Conservation (phyloP, 768 basidiomycete species). For the Phallus indusiatus region DNA sequence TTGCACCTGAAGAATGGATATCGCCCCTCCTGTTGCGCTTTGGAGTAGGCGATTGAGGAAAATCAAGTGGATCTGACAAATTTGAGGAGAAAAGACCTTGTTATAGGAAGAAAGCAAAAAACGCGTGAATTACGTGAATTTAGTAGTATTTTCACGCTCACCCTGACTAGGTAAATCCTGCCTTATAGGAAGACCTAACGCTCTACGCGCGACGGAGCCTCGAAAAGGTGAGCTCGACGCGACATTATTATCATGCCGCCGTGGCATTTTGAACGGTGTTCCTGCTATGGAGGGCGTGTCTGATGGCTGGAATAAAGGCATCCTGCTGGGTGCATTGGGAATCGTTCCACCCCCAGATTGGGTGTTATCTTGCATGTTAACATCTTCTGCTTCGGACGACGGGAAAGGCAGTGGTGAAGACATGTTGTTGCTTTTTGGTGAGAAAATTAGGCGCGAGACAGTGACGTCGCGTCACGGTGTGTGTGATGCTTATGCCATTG, state of each 20-base stretch:
- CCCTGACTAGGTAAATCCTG: conserved; percentile 28
- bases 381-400: conserved; percentile 21
- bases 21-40: conserved; percentile 74
- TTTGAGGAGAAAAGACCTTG: conserved; percentile 47
- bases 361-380: conserved; percentile 18
- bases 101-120: conserved; percentile 51
- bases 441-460: background rate
- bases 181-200: conserved; percentile 45
- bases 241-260: conserved; percentile 20
- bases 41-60: conserved; percentile 64
- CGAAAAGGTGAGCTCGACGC: conserved; percentile 36
- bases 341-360: conserved; percentile 26
- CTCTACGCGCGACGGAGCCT: conserved; percentile 40
- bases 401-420: conserved; percentile 23
- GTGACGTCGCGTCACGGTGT: background rate
- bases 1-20: conserved; percentile 72
- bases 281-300: conserved; percentile 44
- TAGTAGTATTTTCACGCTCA: conserved; percentile 25
- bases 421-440: conserved; percentile 1
- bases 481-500: background rate
- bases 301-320: conserved; percentile 46
- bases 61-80: conserved; percentile 46
- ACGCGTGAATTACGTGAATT: conserved; percentile 30
- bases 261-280: conserved; percentile 35
- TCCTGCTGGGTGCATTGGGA: conserved; percentile 30